phyloP scores from a whole-genome alignment of 257 asterid genomes.

The Petrea volubilis region DNA sequence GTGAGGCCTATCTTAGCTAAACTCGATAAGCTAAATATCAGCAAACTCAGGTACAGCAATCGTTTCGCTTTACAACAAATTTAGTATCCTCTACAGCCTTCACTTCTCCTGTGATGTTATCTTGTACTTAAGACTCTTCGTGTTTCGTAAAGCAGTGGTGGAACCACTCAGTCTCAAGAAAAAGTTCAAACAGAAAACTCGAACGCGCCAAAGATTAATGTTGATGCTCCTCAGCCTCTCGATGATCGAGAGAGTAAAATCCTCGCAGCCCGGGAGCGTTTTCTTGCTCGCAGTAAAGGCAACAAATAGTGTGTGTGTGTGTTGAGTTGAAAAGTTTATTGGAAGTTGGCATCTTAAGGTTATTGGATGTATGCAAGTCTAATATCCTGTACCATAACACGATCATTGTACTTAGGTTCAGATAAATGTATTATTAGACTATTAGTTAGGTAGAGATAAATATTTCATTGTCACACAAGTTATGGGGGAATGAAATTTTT shows the following conservation, averaged over 20 bases:
- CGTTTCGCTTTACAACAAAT: not conserved
- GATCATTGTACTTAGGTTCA: not conserved
- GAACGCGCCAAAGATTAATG: slow-evolving; percentile 29
- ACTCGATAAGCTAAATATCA: slow-evolving; percentile 62
- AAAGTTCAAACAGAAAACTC: slow-evolving; percentile 31
- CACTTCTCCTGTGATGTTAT: not conserved
- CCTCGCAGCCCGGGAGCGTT: slow-evolving; percentile 53
- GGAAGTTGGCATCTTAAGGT: not conserved
- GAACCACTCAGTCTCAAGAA: slow-evolving; percentile 35
- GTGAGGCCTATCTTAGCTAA: slow-evolving; percentile 68
- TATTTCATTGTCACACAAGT: no score
- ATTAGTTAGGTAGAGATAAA: no score
- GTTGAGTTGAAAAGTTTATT: no score
- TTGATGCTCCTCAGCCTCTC: slow-evolving; percentile 25
- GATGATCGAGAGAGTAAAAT: slow-evolving; percentile 42
- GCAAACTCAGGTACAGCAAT: slow-evolving; percentile 63
- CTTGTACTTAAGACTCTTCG: slow-evolving; percentile 6
- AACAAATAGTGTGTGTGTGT: no score
- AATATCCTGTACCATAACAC: not conserved
- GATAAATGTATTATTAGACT: not conserved
- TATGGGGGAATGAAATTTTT: no score
- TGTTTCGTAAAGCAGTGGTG: slow-evolving; percentile 51
- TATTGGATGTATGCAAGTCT: not conserved
- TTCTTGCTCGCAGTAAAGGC: slow-evolving; percentile 45
- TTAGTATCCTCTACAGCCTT: not conserved